Conservation (phyloP, 169 alveolate genomes). For the Cryptosporidium baileyi region DNA sequence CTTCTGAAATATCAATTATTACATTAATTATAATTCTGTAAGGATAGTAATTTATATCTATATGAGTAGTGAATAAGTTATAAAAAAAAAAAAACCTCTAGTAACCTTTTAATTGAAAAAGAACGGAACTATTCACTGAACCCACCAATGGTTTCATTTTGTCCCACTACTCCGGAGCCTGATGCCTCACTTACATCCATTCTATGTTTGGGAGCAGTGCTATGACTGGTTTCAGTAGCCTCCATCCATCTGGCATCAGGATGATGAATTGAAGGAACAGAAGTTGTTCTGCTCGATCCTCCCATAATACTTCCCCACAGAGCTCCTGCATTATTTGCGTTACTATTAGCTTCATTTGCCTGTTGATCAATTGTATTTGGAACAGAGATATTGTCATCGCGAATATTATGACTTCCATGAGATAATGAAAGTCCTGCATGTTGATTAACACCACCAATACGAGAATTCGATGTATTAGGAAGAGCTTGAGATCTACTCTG, state of each 20-base stretch:
- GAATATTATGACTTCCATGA: conserved; percentile 12
- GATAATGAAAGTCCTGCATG: conserved; percentile 42
- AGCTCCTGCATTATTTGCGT: conserved; percentile 2
- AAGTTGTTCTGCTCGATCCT: conserved; percentile 20
- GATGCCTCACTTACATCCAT: neutral
- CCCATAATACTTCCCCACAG: conserved; percentile 67
- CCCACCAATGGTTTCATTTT: conserved; percentile 26
- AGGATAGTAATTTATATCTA: no score
- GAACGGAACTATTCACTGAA: conserved; percentile 26
- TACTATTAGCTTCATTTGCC: neutral
- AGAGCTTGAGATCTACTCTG: conserved; percentile 25
- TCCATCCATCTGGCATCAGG: conserved; percentile 71
- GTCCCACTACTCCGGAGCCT: conserved; percentile 28
- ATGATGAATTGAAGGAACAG: conserved; percentile 66
- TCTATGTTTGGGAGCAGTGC: conserved; percentile 23
- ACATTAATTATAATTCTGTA: no score
- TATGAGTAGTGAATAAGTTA: no score
- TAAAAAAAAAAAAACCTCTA: no score
- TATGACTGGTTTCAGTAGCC: conserved; percentile 31
- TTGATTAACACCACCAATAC: neutral
- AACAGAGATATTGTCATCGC: conserved; percentile 48
- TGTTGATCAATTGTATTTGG: conserved; percentile 61
- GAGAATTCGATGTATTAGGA: neutral
- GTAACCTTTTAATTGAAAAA: no score
- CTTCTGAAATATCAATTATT: no score